Base-by-base conservation (phyloP, 2,329 filamentous ascomycete species). In the Xylariaceae sp. region DNA sequence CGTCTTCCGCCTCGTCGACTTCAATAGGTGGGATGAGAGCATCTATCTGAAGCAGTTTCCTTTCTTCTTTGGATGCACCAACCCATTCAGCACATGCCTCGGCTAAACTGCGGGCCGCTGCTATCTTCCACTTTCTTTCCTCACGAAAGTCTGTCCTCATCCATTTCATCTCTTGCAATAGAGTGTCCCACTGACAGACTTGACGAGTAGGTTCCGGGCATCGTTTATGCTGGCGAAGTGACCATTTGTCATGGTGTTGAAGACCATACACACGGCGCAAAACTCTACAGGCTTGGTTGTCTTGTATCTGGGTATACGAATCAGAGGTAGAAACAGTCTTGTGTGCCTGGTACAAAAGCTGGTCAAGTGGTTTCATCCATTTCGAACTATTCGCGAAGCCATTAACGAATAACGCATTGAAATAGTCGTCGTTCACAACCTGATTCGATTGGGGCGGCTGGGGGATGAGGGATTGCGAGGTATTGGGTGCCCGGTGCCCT, bases 121-220 rank as follows among this genome's bases (percentile, higher is more conserved):
- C 82, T 65, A 84, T 85, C 72, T 97, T 97, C 91, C 92, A 96
- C 68, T 96, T 96, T 39, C 90, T 79, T 69, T 97, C 94, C 70
- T 97, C 90, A 47, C 88, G 82, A 65, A 97, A 97, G 70, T 99
- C 94, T 1, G 91, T 97, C 46, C 92, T 84, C 90, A 99, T 95
- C 93, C 93, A 97, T 69, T 92, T 96, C 82, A 93, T 90, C 73
- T 99, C 92, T 60, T 91, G 82, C 31, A 99, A 75, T 50, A 97
- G 70, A 47, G 93, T 80, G 71, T 99, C 94, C 82, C 87, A 89
- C 61, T 97, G 93, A 2, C 87, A 86, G 1, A 83, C 80, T 16
- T 86, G 87, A 36, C 90, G 83, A 4, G 82, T 78, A 5, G 93
- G 92, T 69, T 99, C 94, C 1, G 85, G 79, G 38, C 86, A 89